Conservation (phyloP, 208 protist genomes). For the Wallacemonas rigidus region DNA sequence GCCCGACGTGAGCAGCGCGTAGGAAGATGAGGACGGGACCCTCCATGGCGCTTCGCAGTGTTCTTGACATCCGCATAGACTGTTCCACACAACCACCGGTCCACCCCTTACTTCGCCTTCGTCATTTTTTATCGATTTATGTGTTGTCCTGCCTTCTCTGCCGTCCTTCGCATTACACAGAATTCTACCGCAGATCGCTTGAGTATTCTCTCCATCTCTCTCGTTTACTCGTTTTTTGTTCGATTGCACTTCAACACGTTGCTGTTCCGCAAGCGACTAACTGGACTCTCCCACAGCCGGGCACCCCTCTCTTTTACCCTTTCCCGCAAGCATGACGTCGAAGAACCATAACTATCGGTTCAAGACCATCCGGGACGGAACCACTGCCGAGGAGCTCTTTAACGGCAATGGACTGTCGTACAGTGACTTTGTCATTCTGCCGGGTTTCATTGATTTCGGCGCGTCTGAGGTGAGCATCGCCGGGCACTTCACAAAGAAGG, state of each 20-base stretch:
- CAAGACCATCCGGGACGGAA: constrained; percentile 85
- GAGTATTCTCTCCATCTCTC: not conserved
- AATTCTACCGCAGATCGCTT: constrained; percentile 19
- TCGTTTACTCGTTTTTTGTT: constrained; percentile 1
- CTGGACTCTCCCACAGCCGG: not conserved
- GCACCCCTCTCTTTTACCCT: too few relatives aligned
- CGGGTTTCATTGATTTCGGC: constrained; percentile 94
- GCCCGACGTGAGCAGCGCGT: too few relatives aligned
- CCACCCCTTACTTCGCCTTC: not conserved
- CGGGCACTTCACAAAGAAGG: constrained; percentile 88
- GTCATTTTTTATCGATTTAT: not conserved
- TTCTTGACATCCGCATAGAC: too few relatives aligned
- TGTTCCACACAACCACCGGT: not conserved
- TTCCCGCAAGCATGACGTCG: constrained; percentile 19
- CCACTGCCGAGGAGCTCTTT: constrained; percentile 88
- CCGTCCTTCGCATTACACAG: not conserved
- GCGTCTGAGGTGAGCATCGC: constrained; percentile 84
- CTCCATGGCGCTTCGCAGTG: too few relatives aligned
- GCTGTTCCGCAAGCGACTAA: too few relatives aligned
- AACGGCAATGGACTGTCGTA: constrained; percentile 87
- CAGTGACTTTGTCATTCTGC: constrained; percentile 95
- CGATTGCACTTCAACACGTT: too few relatives aligned
- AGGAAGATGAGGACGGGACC: too few relatives aligned
- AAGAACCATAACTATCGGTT: constrained; percentile 57
- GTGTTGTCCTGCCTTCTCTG: constrained; percentile 3